Conservation (phyloP, 768 basidiomycete genomes). For the Mycena galopus region DNA sequence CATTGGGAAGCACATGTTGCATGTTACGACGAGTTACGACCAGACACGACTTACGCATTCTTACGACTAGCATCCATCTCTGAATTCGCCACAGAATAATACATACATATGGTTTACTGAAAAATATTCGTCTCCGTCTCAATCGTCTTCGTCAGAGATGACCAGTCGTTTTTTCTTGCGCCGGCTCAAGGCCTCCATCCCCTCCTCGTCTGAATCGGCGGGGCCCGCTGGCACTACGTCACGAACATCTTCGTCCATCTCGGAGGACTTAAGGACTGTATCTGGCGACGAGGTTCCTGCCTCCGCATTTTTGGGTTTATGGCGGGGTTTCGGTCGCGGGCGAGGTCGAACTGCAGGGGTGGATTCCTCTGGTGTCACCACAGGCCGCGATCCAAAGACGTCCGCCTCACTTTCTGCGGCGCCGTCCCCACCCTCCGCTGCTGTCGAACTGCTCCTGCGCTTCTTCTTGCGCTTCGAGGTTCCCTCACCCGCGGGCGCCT, state of each 20-base stretch:
- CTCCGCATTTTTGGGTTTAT: slow-evolving; percentile 1
- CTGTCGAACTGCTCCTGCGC: slow-evolving; percentile 9
- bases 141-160: slow-evolving; percentile 28
- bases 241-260: slow-evolving; percentile 12
- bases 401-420: background rate
- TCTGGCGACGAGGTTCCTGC: slow-evolving; percentile 6
- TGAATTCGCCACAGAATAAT: background rate
- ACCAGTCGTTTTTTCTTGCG: slow-evolving; percentile 25
- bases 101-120: background rate
- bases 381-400: background rate
- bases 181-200: slow-evolving; percentile 1
- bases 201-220: slow-evolving; percentile 20
- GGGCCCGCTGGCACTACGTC: background rate
- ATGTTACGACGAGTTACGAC: background rate
- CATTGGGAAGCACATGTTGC: background rate
- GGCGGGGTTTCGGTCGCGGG: slow-evolving; percentile 5
- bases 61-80: background rate
- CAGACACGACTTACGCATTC: background rate
- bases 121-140: background rate
- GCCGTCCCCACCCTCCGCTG: background rate
- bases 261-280: slow-evolving; percentile 10
- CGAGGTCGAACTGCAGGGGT: slow-evolving; percentile 2
- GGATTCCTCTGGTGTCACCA: background rate
- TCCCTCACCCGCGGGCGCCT: slow-evolving; percentile 42
- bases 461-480: slow-evolving; percentile 42